Evolutionary conservation across 176 grass and related monocot species (phyloP), one percentile per base, ranked within the genome.

Genomic region (Saccharum spontaneum): DNA sequence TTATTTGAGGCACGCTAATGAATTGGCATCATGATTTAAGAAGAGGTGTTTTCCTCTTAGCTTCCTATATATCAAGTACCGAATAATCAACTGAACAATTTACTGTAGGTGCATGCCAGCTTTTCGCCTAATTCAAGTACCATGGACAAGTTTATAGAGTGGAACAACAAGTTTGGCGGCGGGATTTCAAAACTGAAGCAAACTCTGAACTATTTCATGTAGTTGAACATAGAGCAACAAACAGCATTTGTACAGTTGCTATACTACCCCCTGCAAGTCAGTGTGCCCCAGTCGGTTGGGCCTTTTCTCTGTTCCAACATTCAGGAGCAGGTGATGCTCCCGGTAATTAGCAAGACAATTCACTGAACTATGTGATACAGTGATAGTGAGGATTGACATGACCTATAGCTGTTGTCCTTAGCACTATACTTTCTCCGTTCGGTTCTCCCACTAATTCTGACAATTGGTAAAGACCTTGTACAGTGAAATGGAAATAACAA

Each of bases 81-180:
- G 62, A 49, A 54, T 82, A 63, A 78, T 50, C 41, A 26, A 24
- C 57, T 68, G 57, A 41, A 50, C 61, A 18, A 67, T 76, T 46
- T 88, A 20, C 71, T 91, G 46, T 83, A 97, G 94, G 91, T 92
- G 18, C 84, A 83, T 57, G 87, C 91, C 22, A 97, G 94, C 83
- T 78, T 92, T 40, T 92, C 89, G 26, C 82, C 90, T 22, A 88
- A 92, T 83, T 94, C 91, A 37, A 24, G 50, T 38, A 92, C 79
- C 73, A 92, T 83, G 89, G 88, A 79, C 16, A 76, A 88, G 81
- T 82, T 97, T 86, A 37, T 76, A 71, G 41, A 79, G 76, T 97
- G 94, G 94, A 94, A 97, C 37, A 86, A 74, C 6, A 86, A 77
- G 14, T 94, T 92, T 55, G 94, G 91, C 6, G 91, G 86, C 76